Evolutionary conservation across 2,329 filamentous ascomycete species (phyloP).

Genomic region (Pyricularia grisea): DNA sequence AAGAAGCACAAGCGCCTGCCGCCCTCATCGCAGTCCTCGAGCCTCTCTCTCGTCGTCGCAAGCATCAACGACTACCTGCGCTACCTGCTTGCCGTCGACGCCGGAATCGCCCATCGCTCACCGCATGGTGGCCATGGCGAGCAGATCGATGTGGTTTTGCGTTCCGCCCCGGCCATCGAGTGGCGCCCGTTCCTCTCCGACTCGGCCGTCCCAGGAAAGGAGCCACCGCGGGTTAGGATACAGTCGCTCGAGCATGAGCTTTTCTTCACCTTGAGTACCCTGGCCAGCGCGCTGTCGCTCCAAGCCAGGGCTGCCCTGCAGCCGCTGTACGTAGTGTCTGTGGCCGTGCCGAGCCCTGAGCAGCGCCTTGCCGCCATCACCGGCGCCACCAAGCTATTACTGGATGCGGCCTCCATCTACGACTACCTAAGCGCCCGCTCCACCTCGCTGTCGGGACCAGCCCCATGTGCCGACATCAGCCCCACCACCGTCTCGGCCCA

Average conservation of each 20-base stretch:
- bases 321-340: slow-evolving; percentile 58
- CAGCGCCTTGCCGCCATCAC: slow-evolving; percentile 62
- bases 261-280: slow-evolving; percentile 65
- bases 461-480: slow-evolving; percentile 43
- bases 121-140: slow-evolving; percentile 39
- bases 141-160: slow-evolving; percentile 57
- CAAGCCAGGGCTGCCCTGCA: slow-evolving; percentile 65
- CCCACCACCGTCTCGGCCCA: slow-evolving; percentile 45
- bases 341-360: slow-evolving; percentile 50
- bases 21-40: slow-evolving; percentile 56
- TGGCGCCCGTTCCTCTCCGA: slow-evolving; percentile 77
- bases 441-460: slow-evolving; percentile 22
- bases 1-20: slow-evolving; percentile 88
- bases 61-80: slow-evolving; percentile 72
- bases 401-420: slow-evolving; percentile 72
- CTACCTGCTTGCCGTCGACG: slow-evolving; percentile 70
- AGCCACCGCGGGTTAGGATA: slow-evolving; percentile 58
- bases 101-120: slow-evolving; percentile 53
- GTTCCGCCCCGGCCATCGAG: slow-evolving; percentile 54
- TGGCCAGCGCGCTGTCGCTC: slow-evolving; percentile 66
- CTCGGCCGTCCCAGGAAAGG: slow-evolving; percentile 43
- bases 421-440: slow-evolving; percentile 56
- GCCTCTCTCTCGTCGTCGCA: slow-evolving; percentile 60
- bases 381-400: slow-evolving; percentile 65
- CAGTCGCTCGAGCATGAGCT: slow-evolving; percentile 75